Evolutionary conservation across 2,329 filamentous ascomycete species (phyloP), one percentile per base, ranked within the genome.

Genomic region (Pezicula carpinea): DNA sequence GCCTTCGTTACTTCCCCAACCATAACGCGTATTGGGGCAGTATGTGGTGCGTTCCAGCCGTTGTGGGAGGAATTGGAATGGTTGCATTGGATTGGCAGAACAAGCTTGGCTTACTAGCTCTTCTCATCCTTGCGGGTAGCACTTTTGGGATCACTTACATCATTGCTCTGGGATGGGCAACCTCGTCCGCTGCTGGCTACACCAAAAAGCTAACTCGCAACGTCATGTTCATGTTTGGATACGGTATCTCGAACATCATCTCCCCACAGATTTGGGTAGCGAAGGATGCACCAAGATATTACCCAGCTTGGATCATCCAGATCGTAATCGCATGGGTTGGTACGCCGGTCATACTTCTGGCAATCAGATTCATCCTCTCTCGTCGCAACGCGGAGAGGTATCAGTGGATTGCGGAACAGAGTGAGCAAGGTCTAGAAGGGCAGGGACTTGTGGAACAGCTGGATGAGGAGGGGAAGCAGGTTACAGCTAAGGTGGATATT

Each of bases 101-200:
- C 31, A 60, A 60, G 39, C 44, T 65, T 3, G 57, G 55, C 3
- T 50, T 66, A 3, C 53, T 66, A 8, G 62, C 59, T 8, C 65
- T 60, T 41, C 50, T 66, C 35, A 51, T 63, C 26, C 53, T 66
- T 13, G 61, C 64, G 1, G 58, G 56, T 0, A 53, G 57, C 39
- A 66, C 60, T 15, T 55, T 57, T 5, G 65, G 64, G 7, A 60
- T 68, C 19, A 68, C 65, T 0, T 69, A 67, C 39, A 65, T 66
- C 44, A 61, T 65, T 33, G 53, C 59, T 0, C 52, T 70, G 0
- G 66, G 65, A 6, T 69, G 67, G 66, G 64, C 66, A 5, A 66
- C 64, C 3, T 66, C 65, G 2, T 60, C 57, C 19, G 56, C 59
- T 1, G 58, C 60, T 1, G 62, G 61, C 13, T 56, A 65, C 53